Evolutionary conservation across 257 asterid genomes (phyloP).

Genomic region (Solanum tarapatanum): DNA sequence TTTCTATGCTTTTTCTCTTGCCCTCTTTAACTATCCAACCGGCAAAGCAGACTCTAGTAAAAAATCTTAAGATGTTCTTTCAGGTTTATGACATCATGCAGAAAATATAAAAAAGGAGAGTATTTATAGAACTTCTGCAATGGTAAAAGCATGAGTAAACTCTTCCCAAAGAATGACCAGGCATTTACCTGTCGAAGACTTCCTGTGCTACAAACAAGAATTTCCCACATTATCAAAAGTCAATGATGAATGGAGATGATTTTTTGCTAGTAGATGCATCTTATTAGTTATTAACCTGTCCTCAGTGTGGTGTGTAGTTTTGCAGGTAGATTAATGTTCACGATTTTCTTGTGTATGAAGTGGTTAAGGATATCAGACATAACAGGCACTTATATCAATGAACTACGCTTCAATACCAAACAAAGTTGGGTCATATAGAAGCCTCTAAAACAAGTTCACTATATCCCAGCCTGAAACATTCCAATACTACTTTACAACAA

Average conservation of each 20-base stretch:
- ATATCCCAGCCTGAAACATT: not conserved
- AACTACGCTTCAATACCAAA: not conserved
- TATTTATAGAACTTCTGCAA: not conserved
- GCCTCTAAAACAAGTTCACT: not conserved
- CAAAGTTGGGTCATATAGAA: not conserved
- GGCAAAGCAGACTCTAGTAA: not conserved
- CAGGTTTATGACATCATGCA: not conserved
- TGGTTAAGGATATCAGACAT: not conserved
- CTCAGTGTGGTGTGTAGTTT: not conserved
- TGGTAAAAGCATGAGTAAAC: not conserved
- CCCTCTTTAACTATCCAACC: not conserved
- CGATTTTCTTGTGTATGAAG: not conserved
- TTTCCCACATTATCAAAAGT: not conserved
- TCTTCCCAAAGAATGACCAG: not conserved
- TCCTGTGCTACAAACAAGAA: not conserved
- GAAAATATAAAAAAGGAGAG: not conserved
- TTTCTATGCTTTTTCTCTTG: not conserved
- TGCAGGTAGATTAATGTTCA: not conserved
- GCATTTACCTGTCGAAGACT: not conserved
- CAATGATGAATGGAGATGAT: not conserved
- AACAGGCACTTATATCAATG: not conserved
- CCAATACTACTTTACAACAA: not conserved
- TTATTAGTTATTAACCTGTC: not conserved
- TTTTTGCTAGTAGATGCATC: not conserved
- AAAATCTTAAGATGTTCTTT: not conserved